Conservation (phyloP, 1,139 yeast species). For the Kluyveromyces marxianus region DNA sequence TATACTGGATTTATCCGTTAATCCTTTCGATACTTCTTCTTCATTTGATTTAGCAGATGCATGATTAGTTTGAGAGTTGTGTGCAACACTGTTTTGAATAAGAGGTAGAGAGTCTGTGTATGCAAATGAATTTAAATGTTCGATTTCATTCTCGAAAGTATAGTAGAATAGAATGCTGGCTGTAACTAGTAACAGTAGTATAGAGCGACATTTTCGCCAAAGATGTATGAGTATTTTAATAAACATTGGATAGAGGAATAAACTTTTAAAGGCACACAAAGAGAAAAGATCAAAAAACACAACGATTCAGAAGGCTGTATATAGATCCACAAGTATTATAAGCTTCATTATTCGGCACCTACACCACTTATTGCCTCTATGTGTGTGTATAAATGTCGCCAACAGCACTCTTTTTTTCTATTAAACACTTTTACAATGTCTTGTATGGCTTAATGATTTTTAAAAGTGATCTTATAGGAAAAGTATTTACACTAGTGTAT, state of each 20-base stretch:
- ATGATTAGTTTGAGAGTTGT: background rate
- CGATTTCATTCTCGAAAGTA: constrained; percentile 31
- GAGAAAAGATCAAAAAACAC: too few species aligned
- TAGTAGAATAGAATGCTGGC: constrained; percentile 29
- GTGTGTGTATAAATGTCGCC: too few species aligned
- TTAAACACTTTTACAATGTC: too few species aligned
- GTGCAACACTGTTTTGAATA: constrained; percentile 9
- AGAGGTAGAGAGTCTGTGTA: constrained; percentile 29
- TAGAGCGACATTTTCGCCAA: constrained; percentile 13
- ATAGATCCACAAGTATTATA: too few species aligned
- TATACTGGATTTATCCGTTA: constrained; percentile 16
- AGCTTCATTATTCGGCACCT: too few species aligned
- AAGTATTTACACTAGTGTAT: too few species aligned
- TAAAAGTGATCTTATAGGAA: too few species aligned
- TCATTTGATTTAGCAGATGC: background rate
- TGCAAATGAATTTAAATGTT: constrained; percentile 30
- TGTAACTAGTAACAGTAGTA: constrained; percentile 23
- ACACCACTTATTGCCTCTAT: too few species aligned
- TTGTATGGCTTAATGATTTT: too few species aligned
- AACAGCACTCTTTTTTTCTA: too few species aligned
- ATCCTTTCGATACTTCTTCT: background rate
- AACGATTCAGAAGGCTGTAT: too few species aligned
- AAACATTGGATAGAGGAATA: background rate
- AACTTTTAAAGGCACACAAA: too few species aligned
- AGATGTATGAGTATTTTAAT: background rate